phyloP scores from a whole-genome alignment of 768 basidiomycete species.

The Pisolithus microcarpus region DNA sequence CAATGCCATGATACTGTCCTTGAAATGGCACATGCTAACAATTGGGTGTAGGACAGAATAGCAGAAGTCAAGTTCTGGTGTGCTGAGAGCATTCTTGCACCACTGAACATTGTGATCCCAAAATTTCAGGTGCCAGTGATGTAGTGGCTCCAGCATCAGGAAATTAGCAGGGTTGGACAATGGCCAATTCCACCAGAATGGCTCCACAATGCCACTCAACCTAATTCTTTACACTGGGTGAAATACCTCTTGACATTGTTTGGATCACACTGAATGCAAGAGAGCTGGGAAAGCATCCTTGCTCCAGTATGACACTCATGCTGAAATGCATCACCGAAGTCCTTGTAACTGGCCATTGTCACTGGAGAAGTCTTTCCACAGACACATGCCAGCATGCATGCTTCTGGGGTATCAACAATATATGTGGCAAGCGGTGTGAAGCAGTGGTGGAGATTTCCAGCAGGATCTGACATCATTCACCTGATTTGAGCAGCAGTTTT shows the following conservation, averaged over 20 bases:
- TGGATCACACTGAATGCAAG: constrained; percentile 1
- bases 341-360: constrained; percentile 23
- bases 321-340: constrained; percentile 26
- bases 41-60: constrained; percentile 2
- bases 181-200: constrained; percentile 34
- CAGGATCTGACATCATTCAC: constrained; percentile 15
- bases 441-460: constrained; percentile 15
- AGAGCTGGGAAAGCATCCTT: constrained; percentile 15
- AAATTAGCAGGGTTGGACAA: constrained; percentile 27
- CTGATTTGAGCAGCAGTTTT: constrained; percentile 11
- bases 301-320: constrained; percentile 19
- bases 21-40: constrained; percentile 31
- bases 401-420: constrained; percentile 29
- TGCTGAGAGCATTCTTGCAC: constrained; percentile 27
- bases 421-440: constrained; percentile 24
- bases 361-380: constrained; percentile 25
- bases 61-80: constrained; percentile 9
- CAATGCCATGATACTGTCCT: constrained; percentile 31
- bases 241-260: neutral
- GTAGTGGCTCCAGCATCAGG: constrained; percentile 32
- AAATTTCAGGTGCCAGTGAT: constrained; percentile 31
- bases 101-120: constrained; percentile 36
- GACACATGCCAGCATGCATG: constrained; percentile 24
- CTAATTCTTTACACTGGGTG: neutral
- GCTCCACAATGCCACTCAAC: constrained; percentile 10